Conservation (phyloP, 108 stramenopile species). For the Fragilaria radians region DNA sequence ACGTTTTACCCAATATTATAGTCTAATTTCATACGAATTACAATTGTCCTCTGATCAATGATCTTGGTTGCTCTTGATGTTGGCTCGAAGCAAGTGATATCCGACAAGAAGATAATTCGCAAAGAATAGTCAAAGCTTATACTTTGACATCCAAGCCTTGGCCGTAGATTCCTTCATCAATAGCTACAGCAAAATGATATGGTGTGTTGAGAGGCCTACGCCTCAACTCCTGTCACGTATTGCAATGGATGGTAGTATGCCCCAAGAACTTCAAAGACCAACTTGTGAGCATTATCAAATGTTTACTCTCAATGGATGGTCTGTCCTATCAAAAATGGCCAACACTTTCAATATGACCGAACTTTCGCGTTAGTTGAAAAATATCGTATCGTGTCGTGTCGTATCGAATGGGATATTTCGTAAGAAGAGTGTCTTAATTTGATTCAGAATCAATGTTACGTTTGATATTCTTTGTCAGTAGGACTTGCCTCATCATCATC, state of each 20-base stretch:
- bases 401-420: conserved; percentile 96
- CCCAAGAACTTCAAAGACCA: background rate
- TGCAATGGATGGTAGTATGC: background rate
- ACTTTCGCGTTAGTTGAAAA: conserved; percentile 68
- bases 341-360: conserved; percentile 36
- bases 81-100: background rate
- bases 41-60: too few relatives aligned
- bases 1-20: too few relatives aligned
- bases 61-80: too few relatives aligned
- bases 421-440: conserved; percentile 68
- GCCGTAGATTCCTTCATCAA: background rate
- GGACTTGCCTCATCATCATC: too few relatives aligned
- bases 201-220: background rate
- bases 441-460: too few relatives aligned
- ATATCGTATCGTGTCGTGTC: conserved; percentile 81
- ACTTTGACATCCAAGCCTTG: background rate
- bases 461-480: too few relatives aligned
- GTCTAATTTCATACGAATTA: too few relatives aligned
- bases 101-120: background rate
- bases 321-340: background rate
- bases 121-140: background rate
- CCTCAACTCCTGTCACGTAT: background rate
- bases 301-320: background rate
- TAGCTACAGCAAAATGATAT: background rate
- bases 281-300: background rate